Percentiles rank a stretch among this genome's conserved stretches.
Evolutionary conservation across 179 eudicot genomes (phyloP).

Genomic region (Amaranthus tricolor): DNA sequence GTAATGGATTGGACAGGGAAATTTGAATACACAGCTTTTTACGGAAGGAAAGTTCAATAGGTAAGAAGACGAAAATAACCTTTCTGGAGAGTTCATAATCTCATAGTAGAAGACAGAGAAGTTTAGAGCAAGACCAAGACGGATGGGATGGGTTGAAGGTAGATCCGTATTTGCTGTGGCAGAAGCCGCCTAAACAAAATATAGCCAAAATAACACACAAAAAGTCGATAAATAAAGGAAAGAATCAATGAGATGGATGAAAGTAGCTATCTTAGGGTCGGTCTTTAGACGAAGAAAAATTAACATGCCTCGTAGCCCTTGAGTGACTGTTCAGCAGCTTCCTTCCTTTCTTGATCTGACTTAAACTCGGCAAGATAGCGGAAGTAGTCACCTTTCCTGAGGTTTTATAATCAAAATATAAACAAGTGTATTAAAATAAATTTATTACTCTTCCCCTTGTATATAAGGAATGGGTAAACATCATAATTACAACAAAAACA

Average conservation of each 20-base stretch:
- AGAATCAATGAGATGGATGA: background rate
- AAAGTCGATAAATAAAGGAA: background rate
- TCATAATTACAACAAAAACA: background rate
- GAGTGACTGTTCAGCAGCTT: constrained; percentile 79
- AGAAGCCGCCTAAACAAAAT: constrained; percentile 66
- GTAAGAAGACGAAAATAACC: constrained; percentile 32
- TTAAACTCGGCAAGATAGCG: constrained; percentile 96
- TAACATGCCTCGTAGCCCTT: constrained; percentile 89
- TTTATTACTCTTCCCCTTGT: too few relatives aligned
- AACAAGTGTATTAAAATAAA: background rate
- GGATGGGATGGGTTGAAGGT: constrained; percentile 94
- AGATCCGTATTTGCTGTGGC: constrained; percentile 86
- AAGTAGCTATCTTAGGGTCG: background rate
- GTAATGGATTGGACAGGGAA: constrained; percentile 9
- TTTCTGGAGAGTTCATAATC: constrained; percentile 94
- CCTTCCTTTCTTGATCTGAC: constrained; percentile 71
- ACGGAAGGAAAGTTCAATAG: background rate
- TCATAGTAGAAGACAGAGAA: constrained; percentile 96
- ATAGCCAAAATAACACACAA: constrained; percentile 15
- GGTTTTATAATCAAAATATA: constrained; percentile 10
- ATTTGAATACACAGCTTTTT: background rate
- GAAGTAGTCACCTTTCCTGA: constrained; percentile 90
- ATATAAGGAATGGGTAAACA: background rate
- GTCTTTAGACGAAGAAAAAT: constrained; percentile 5
- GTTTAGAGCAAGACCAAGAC: constrained; percentile 96